A percentile compares a stretch with the other conserved stretches of the same genome.
Evolutionary conservation across 2,329 filamentous ascomycete species (phyloP).

Genomic region (Colletotrichum trifolii): DNA sequence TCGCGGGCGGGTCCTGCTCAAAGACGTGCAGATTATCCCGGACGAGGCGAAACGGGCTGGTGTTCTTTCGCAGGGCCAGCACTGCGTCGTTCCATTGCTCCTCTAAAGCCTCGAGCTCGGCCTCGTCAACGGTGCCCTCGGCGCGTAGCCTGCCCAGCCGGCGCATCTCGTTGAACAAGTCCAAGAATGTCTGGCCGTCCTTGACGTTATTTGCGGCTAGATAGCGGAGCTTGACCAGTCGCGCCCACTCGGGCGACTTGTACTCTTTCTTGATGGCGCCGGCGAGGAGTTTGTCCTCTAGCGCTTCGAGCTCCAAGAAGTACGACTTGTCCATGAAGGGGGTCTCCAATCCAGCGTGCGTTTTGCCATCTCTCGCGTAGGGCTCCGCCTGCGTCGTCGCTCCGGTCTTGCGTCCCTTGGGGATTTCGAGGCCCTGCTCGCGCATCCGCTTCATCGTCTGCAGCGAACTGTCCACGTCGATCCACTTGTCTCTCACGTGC

Average conservation of each 20-base stretch:
- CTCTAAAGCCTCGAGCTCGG: conserved; percentile 44
- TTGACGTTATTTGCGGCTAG: conserved; percentile 42
- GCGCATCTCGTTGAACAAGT: conserved; percentile 49
- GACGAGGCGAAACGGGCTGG: conserved; percentile 48
- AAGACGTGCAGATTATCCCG: conserved; percentile 67
- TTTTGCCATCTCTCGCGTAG: conserved; percentile 39
- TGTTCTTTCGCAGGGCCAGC: conserved; percentile 46
- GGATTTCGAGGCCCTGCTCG: conserved; percentile 53
- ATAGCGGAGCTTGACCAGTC: conserved; percentile 44
- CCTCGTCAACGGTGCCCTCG: conserved; percentile 34
- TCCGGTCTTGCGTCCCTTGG: conserved; percentile 55
- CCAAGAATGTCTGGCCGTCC: conserved; percentile 41
- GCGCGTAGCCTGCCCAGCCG: conserved; percentile 39
- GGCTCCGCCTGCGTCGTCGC: conserved; percentile 42
- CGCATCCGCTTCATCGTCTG: conserved; percentile 59
- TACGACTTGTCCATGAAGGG: conserved; percentile 52
- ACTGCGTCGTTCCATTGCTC: conserved; percentile 50
- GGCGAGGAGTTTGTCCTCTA: conserved; percentile 45
- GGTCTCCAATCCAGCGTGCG: conserved; percentile 42
- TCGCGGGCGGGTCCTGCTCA: conserved; percentile 58
- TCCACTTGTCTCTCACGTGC: conserved; percentile 55
- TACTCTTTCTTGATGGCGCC: conserved; percentile 25
- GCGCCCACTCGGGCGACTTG: conserved; percentile 22
- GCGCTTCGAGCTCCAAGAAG: conserved; percentile 53
- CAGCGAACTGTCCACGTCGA: conserved; percentile 59